phyloP scores from a whole-genome alignment of 1,284 basidiomycete species.

The Phaffia rhodozyma region DNA sequence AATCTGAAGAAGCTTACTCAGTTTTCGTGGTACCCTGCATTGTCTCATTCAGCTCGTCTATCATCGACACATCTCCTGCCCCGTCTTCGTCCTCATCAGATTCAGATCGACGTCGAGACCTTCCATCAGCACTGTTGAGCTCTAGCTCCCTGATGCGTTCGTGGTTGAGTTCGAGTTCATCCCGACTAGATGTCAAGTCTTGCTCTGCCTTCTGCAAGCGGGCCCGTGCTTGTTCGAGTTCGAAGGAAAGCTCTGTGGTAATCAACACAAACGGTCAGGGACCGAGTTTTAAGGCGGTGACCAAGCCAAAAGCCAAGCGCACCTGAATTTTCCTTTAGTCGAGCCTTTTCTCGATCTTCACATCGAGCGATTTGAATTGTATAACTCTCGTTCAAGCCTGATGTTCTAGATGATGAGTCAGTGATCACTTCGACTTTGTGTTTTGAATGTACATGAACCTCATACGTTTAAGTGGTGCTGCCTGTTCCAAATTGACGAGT shows the following conservation, averaged over 20 bases:
- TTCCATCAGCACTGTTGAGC: constrained; percentile 30
- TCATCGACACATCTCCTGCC: constrained; percentile 39
- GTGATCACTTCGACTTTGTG: not conserved
- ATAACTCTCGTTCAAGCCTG: constrained; percentile 39
- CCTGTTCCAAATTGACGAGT: too few species aligned
- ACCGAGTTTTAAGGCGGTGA: constrained; percentile 47
- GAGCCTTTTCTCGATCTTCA: constrained; percentile 40
- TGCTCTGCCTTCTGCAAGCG: constrained; percentile 49
- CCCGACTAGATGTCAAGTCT: constrained; percentile 54
- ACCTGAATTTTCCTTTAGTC: constrained; percentile 22
- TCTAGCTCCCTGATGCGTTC: constrained; percentile 86
- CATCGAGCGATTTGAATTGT: constrained; percentile 73
- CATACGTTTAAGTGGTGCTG: too few species aligned
- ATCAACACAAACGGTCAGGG: not conserved
- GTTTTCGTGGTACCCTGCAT: constrained; percentile 77
- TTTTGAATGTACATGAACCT: too few species aligned
- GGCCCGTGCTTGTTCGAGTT: constrained; percentile 59
- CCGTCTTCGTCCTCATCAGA: constrained; percentile 39
- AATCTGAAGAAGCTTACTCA: constrained; percentile 35
- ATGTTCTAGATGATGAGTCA: not conserved
- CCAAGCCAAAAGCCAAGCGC: constrained; percentile 39
- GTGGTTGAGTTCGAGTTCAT: constrained; percentile 77
- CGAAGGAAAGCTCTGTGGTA: constrained; percentile 52
- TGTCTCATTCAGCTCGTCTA: constrained; percentile 74
- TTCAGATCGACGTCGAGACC: not conserved